phyloP scores from a whole-genome alignment of 352 stramenopile genomes.

The Saprolegnia parasitica region DNA sequence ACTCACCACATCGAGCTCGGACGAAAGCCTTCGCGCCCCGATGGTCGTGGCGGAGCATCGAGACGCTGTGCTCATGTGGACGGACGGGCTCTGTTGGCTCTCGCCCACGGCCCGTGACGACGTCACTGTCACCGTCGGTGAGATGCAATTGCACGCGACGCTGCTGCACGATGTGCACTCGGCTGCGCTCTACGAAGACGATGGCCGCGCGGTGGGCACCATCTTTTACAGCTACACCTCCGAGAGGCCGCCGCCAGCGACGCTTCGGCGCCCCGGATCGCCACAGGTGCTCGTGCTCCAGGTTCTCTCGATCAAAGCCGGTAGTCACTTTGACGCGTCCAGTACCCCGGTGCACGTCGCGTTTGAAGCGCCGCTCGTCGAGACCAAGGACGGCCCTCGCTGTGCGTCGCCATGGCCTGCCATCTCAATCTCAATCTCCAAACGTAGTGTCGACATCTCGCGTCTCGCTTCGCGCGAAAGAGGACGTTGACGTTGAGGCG shows the following conservation, averaged over 20 bases:
- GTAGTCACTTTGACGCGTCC: background rate
- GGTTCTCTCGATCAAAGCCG: constrained; percentile 10
- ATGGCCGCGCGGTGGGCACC: background rate
- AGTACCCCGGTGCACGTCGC: background rate
- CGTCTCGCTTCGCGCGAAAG: background rate
- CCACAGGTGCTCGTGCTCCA: background rate
- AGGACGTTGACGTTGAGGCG: constrained; percentile 5
- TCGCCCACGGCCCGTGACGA: no score
- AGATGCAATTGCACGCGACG: background rate
- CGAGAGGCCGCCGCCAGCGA: background rate
- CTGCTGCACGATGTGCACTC: background rate
- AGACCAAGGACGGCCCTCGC: background rate
- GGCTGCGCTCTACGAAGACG: background rate
- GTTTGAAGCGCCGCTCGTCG: background rate
- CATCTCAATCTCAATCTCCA: background rate
- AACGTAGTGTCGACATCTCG: constrained; percentile 1
- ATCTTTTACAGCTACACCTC: background rate
- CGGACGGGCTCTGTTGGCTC: background rate
- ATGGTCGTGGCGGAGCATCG: background rate
- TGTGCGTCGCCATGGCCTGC: background rate
- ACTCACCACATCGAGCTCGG: no score
- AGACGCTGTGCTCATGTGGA: background rate
- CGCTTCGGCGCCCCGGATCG: background rate
- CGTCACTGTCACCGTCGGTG: background rate
- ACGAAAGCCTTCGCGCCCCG: no score